Evolutionary conservation across 1,139 yeast species (phyloP).

Genomic region (Fermentozyma sake): DNA sequence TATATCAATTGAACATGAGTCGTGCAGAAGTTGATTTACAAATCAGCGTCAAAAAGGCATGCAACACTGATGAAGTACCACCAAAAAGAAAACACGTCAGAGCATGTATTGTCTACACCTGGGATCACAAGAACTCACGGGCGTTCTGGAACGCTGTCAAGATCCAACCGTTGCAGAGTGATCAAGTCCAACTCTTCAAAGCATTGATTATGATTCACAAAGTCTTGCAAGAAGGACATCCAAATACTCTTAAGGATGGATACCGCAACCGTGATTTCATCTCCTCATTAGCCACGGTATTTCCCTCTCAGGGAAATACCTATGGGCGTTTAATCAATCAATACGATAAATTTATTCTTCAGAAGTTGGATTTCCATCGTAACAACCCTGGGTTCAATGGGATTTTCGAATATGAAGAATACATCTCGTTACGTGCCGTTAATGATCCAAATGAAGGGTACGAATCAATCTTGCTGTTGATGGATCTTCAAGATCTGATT

Average conservation of each 20-base stretch:
- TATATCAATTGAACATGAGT: slow-evolving; percentile 26
- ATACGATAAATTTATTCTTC: slow-evolving; percentile 65
- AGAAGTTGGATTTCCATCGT: slow-evolving; percentile 79
- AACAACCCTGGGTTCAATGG: slow-evolving; percentile 90
- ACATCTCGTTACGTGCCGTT: slow-evolving; percentile 79
- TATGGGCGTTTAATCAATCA: slow-evolving; percentile 77
- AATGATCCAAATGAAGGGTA: slow-evolving; percentile 96
- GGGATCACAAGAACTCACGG: slow-evolving; percentile 89
- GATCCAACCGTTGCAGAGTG: slow-evolving; percentile 73
- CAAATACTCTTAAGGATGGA: slow-evolving; percentile 77
- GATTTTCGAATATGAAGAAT: slow-evolving; percentile 93
- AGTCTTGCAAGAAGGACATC: slow-evolving; percentile 96
- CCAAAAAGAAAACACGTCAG: slow-evolving; percentile 95
- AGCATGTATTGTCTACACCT: slow-evolving; percentile 89
- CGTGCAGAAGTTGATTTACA: slow-evolving; percentile 58
- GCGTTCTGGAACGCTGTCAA: slow-evolving; percentile 87
- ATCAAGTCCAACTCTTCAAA: slow-evolving; percentile 81
- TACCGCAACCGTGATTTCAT: slow-evolving; percentile 57
- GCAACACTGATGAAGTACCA: slow-evolving; percentile 81
- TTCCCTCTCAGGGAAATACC: slow-evolving; percentile 41
- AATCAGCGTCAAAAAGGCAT: slow-evolving; percentile 78
- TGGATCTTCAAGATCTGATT: slow-evolving; percentile 81
- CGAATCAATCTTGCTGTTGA: slow-evolving; percentile 79
- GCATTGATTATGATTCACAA: slow-evolving; percentile 86
- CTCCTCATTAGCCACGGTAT: slow-evolving; percentile 37